Evolutionary conservation across 805 yeast species (phyloP).

Genomic region (Ogataea salicorniae): DNA sequence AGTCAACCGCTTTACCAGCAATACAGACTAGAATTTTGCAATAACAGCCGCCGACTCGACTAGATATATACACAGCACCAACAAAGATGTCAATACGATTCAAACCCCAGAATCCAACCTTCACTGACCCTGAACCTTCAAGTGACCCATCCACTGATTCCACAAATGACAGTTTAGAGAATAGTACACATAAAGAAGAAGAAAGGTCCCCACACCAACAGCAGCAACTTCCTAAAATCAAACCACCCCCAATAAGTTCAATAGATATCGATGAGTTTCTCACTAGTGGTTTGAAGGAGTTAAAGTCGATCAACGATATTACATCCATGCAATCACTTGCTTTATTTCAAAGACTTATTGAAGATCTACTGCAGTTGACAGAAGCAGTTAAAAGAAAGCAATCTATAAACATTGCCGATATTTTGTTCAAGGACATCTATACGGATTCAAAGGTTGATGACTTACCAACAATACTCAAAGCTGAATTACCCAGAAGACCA

Average conservation of each 20-base stretch:
- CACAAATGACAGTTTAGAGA: not conserved
- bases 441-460: not conserved
- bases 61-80: not conserved
- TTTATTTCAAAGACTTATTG: slow-evolving; percentile 21
- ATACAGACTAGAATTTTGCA: too few relatives aligned
- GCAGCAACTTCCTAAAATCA: not conserved
- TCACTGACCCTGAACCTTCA: slow-evolving; percentile 8
- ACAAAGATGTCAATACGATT: slow-evolving; percentile 14
- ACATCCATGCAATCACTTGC: slow-evolving; percentile 27
- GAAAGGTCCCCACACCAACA: not conserved
- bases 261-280: slow-evolving; percentile 32
- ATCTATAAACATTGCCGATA: slow-evolving; percentile 8
- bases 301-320: slow-evolving; percentile 18
- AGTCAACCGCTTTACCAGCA: too few relatives aligned
- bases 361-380: slow-evolving; percentile 21
- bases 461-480: slow-evolving; percentile 6
- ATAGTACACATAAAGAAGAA: not conserved
- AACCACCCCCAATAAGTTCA: slow-evolving; percentile 8
- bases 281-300: slow-evolving; percentile 14
- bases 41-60: too few relatives aligned
- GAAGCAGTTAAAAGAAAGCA: slow-evolving; percentile 4
- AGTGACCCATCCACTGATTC: not conserved
- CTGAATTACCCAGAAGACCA: not conserved
- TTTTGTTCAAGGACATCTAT: slow-evolving; percentile 12
- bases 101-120: slow-evolving; percentile 22